Percentiles rank a stretch among this genome's conserved stretches.
These are phyloP conservation scores for Alternaria sp. DNA, from an alignment of 2,329 filamentous ascomycete genomes.

Conservation along the genomic window DNA sequence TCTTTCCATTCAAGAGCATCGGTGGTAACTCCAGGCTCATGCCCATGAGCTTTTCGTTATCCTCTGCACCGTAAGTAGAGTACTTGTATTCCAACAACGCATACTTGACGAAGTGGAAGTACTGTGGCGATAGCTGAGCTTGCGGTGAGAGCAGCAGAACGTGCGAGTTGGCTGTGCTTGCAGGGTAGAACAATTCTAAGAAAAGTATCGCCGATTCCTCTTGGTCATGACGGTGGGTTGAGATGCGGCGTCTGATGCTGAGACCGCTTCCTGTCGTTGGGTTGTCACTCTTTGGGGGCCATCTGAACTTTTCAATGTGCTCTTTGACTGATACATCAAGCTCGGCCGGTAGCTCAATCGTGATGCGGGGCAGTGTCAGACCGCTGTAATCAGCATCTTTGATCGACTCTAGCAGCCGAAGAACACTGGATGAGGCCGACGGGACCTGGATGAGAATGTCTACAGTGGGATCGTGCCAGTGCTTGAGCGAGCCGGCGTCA, in stretches of 20 bases:
- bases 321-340: slow-evolving; percentile 69
- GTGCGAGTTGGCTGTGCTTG: slow-evolving; percentile 68
- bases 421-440: slow-evolving; percentile 73
- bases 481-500: slow-evolving; percentile 73
- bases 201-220: slow-evolving; percentile 77
- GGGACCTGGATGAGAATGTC: slow-evolving; percentile 85
- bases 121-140: slow-evolving; percentile 78
- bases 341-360: slow-evolving; percentile 78
- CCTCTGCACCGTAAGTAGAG: slow-evolving; percentile 59
- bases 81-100: slow-evolving; percentile 78
- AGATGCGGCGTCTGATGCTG: slow-evolving; percentile 76
- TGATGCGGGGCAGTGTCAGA: slow-evolving; percentile 73
- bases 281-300: slow-evolving; percentile 64
- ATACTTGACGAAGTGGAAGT: slow-evolving; percentile 87
- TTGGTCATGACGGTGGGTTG: slow-evolving; percentile 63
- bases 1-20: slow-evolving; percentile 66
- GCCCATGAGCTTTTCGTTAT: slow-evolving; percentile 69
- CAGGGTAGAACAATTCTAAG: slow-evolving; percentile 87
- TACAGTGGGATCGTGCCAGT: slow-evolving; percentile 78
- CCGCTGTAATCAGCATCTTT: slow-evolving; percentile 76
- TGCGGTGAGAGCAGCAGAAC: slow-evolving; percentile 86
- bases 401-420: slow-evolving; percentile 79
- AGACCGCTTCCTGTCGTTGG: slow-evolving; percentile 52
- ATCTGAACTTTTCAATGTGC: slow-evolving; percentile 70
- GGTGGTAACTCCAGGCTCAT: slow-evolving; percentile 80